Conservation (phyloP, 2,329 filamentous ascomycete species). For the Botryotinia convoluta region DNA sequence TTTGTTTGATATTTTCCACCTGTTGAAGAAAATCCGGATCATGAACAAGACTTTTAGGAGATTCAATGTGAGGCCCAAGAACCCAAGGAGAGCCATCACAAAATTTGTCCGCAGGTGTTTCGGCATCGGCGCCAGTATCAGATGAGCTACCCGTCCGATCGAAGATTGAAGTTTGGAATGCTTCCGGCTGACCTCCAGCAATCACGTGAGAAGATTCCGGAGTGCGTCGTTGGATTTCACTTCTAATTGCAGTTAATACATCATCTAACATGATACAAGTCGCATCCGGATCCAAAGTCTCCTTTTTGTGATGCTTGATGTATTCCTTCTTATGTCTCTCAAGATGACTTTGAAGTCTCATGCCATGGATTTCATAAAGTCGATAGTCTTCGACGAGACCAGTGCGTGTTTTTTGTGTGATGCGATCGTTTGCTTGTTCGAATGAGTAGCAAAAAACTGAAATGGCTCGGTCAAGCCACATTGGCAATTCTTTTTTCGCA, state of each 20-base stretch:
- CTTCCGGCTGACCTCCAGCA: slow-evolving; percentile 38
- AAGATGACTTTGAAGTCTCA: slow-evolving; percentile 46
- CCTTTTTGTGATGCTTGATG: slow-evolving; percentile 27
- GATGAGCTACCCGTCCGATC: slow-evolving; percentile 50
- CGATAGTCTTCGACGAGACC: slow-evolving; percentile 53
- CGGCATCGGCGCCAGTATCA: slow-evolving; percentile 43
- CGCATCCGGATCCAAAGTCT: slow-evolving; percentile 30
- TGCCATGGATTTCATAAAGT: slow-evolving; percentile 51
- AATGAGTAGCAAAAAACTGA: slow-evolving; percentile 51
- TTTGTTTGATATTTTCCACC: slow-evolving; percentile 19
- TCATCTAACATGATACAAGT: slow-evolving; percentile 40
- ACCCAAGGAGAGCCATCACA: slow-evolving; percentile 35
- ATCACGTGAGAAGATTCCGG: slow-evolving; percentile 43
- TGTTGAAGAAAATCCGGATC: slow-evolving; percentile 25
- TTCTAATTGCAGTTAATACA: slow-evolving; percentile 42
- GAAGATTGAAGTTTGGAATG: slow-evolving; percentile 47
- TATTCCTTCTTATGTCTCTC: slow-evolving; percentile 40
- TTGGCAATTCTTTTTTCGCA: slow-evolving; percentile 41
- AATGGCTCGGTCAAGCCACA: slow-evolving; percentile 51
- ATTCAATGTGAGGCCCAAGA: slow-evolving; percentile 31
- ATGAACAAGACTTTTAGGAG: slow-evolving; percentile 30
- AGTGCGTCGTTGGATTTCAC: slow-evolving; percentile 46
- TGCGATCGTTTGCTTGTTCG: slow-evolving; percentile 45
- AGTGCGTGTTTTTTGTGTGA: slow-evolving; percentile 43
- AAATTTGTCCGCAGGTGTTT: slow-evolving; percentile 39